These are phyloP conservation scores for Strigomonas galati DNA, from an alignment of 208 protist genomes.

Conservation along the genomic window DNA sequence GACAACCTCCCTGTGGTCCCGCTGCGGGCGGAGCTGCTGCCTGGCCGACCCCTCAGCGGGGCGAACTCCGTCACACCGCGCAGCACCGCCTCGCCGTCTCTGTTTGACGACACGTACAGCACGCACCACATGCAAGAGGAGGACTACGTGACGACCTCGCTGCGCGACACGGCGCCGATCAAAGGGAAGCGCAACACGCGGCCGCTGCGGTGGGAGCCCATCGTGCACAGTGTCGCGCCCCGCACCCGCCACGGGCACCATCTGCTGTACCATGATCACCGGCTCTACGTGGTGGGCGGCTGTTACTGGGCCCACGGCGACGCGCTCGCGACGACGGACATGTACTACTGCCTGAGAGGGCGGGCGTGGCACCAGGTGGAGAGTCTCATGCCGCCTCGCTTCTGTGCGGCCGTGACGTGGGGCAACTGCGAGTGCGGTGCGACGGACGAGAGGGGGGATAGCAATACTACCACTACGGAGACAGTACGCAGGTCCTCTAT, in stretches of 20 bases:
- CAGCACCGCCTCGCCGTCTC: slow-evolving; percentile 7
- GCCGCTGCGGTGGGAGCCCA: slow-evolving; percentile 30
- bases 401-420: slow-evolving; percentile 37
- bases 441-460: neutral
- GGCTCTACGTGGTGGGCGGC: slow-evolving; percentile 50
- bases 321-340: slow-evolving; percentile 35
- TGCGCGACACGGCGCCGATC: slow-evolving; percentile 14
- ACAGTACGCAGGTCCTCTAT: no score
- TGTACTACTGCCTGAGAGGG: slow-evolving; percentile 30
- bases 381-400: slow-evolving; percentile 35
- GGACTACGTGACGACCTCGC: neutral
- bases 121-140: slow-evolving; percentile 2
- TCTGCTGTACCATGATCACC: slow-evolving; percentile 37
- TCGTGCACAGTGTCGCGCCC: slow-evolving; percentile 28
- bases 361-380: slow-evolving; percentile 34
- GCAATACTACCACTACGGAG: neutral
- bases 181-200: slow-evolving; percentile 13
- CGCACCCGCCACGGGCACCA: slow-evolving; percentile 54
- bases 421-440: slow-evolving; percentile 20
- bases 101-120: slow-evolving; percentile 5
- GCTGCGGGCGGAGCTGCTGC: no score
- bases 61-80: slow-evolving; percentile 5
- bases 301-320: slow-evolving; percentile 58
- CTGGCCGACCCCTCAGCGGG: no score
- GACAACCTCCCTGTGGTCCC: no score